Percentiles rank a stretch among this genome's conserved stretches.
phyloP scores from a whole-genome alignment of 163 green algal species.

The Chloromonas sp. region DNA sequence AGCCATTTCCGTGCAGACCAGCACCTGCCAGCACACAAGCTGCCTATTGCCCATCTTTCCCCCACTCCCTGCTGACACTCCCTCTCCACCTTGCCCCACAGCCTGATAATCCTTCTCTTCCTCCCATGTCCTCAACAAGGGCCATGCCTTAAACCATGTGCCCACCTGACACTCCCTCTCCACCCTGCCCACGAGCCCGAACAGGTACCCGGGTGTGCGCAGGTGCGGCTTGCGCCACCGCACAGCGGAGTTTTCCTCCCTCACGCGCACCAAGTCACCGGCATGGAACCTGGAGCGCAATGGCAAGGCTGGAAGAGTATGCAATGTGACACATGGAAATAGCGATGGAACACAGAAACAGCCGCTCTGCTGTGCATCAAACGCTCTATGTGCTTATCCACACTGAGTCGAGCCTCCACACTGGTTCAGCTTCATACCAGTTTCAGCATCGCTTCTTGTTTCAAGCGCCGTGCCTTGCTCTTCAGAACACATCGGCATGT shows the following conservation, averaged over 20 bases:
- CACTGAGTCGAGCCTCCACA: too few relatives aligned
- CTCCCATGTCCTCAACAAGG: not conserved
- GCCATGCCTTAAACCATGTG: not conserved
- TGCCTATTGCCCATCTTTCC: not conserved
- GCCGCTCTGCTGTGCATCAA: too few relatives aligned
- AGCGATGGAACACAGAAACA: too few relatives aligned
- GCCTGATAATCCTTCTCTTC: conserved; percentile 5
- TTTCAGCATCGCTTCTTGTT: too few relatives aligned
- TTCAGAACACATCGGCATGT: too few relatives aligned
- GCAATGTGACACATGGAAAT: too few relatives aligned
- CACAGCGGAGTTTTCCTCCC: conserved; percentile 26
- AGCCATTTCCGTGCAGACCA: too few relatives aligned
- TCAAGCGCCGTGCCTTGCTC: too few relatives aligned
- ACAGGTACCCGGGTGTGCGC: conserved; percentile 46
- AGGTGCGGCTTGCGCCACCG: conserved; percentile 45
- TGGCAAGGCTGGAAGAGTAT: not conserved
- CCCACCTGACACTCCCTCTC: conserved; percentile 14
- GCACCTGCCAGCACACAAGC: not conserved
- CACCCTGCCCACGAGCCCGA: conserved; percentile 23
- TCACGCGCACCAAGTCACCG: conserved; percentile 39
- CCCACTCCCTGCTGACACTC: not conserved
- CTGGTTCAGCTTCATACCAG: too few relatives aligned
- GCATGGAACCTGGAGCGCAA: conserved; percentile 24
- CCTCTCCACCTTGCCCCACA: conserved; percentile 14
- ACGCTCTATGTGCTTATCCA: too few relatives aligned